Evolutionary conservation across 2,329 filamentous ascomycete species (phyloP).

Genomic region (Lithohypha guttulata): DNA sequence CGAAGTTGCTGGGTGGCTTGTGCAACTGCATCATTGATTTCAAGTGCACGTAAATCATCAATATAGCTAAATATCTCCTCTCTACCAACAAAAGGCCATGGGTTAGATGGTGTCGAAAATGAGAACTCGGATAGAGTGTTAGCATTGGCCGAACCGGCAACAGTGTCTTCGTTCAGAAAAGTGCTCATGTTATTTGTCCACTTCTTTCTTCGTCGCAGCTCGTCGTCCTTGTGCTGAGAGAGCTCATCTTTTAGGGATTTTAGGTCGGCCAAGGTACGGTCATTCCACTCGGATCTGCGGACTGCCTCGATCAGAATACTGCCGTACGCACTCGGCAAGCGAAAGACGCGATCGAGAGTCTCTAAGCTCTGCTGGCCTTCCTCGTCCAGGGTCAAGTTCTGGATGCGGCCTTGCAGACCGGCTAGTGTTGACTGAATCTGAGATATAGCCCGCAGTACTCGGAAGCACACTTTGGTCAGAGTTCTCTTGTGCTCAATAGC

Average conservation of each 20-base stretch:
- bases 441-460: slow-evolving; percentile 75
- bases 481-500: slow-evolving; percentile 57
- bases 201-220: slow-evolving; percentile 73
- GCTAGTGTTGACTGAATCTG: slow-evolving; percentile 66
- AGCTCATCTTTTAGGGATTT: slow-evolving; percentile 84
- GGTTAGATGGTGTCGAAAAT: slow-evolving; percentile 63
- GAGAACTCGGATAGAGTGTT: slow-evolving; percentile 71
- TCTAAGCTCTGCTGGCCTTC: slow-evolving; percentile 74
- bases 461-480: slow-evolving; percentile 43
- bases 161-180: slow-evolving; percentile 19
- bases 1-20: slow-evolving; percentile 67
- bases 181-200: slow-evolving; percentile 53
- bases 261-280: slow-evolving; percentile 81
- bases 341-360: slow-evolving; percentile 65
- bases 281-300: slow-evolving; percentile 76
- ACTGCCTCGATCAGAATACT: slow-evolving; percentile 80
- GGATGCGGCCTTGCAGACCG: slow-evolving; percentile 61
- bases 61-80: slow-evolving; percentile 69
- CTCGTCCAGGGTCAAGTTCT: slow-evolving; percentile 58
- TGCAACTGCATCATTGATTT: slow-evolving; percentile 54
- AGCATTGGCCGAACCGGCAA: slow-evolving; percentile 22
- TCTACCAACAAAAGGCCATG: slow-evolving; percentile 68
- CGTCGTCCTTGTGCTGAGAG: slow-evolving; percentile 83
- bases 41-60: slow-evolving; percentile 52
- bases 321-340: slow-evolving; percentile 80